Base-by-base conservation (phyloP, 75 land plant genomes). In the Ceratopteris richardii region DNA sequence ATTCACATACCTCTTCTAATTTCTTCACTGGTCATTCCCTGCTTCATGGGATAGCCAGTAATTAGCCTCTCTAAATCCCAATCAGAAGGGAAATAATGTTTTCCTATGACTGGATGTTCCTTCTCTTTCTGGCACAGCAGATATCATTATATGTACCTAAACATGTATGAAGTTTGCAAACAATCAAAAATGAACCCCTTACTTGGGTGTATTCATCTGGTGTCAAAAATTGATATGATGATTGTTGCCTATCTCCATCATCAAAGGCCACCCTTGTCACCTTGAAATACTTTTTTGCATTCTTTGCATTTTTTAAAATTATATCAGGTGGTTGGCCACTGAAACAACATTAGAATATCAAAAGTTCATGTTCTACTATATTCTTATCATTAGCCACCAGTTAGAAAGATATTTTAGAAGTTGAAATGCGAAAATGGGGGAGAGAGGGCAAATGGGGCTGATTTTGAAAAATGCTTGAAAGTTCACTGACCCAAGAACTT, bases 241-340 rank as follows among this genome's bases (percentile, higher is more conserved):
- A 77, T 27, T 55, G 44, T 5, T 54, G 61, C 26, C 60, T 63
- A 17, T 46, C 40, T 47, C 63, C 51, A 44, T 51, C 20, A 47
- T 59, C 61, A 47, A 59, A 71, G 44, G 61, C 54, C 20, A 73
- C 78, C 29, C 84, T 85, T 41, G 71, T 51, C 57, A 55, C 63
- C 66, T 85, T 93, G 62, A 89, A 93, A 56, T 76, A 93, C 63
- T 93, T 93, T 31, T 58, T 75, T 26, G 98, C 83, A 51, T 83
- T 75, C 63, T 80, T 82, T 41, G 96, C 94, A 40, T 80, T 76
- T 63, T 70, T 60, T 24, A 93, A 72, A 17, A 93, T 33, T 53
- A 78, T 53, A 70, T 93, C 96, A 42, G 98, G 98, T 18, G 98
- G 98, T 60, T 83, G 90, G 29, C 55, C 82, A 21, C 98, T 93